Evolutionary conservation across 2,329 filamentous ascomycete genomes (phyloP), one percentile per base, ranked within the genome.

Genomic region (Trichoderma atroviride): DNA sequence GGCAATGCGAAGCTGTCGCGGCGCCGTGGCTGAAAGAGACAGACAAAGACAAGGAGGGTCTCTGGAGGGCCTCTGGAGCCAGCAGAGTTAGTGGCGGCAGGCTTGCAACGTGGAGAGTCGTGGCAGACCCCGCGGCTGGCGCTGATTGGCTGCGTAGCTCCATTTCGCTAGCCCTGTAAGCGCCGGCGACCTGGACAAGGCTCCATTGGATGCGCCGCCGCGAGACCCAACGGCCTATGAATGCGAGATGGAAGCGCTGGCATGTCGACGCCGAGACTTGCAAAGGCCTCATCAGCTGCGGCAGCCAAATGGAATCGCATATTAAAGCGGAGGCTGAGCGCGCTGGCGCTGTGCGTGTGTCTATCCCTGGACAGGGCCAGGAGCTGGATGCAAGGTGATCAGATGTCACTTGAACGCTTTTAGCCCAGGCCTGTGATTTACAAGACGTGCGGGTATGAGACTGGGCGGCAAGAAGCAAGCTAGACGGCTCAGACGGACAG

Each of bases 211-310:
- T 43, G 27, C 35, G 55, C 52, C 19, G 24, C 37, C 53, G 22
- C 19, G 29, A 35, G 43, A 52, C 40, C 52, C 19, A 52, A 50
- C 35, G 33, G 60, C 59, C 59, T 55, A 64, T 58, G 58, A 43
- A 61, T 47, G 40, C 60, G 59, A 52, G 16, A 61, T 70, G 64
- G 64, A 73, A 73, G 72, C 72, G 72, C 72, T 69, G 70, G 59
- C 52, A 37, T 43, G 14, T 35, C 53, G n/a, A 66, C 65, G 69
- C 71, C 72, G 72, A 72, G 71, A 69, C 68, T 43, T 43, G 31
- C 53, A 66, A 47, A 47, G 37, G 37, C 29, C 55, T 67, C 55
- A 29, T 52, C 40, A 33, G 62, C 63, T 66, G 63, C 53, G 29
- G n/a, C 63, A 50, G 37, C 53, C 37, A 66, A 47, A 57, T 66